These are phyloP conservation scores for Wallacemonas collosoma DNA, from an alignment of 208 protist genomes.

Conservation along the genomic window DNA sequence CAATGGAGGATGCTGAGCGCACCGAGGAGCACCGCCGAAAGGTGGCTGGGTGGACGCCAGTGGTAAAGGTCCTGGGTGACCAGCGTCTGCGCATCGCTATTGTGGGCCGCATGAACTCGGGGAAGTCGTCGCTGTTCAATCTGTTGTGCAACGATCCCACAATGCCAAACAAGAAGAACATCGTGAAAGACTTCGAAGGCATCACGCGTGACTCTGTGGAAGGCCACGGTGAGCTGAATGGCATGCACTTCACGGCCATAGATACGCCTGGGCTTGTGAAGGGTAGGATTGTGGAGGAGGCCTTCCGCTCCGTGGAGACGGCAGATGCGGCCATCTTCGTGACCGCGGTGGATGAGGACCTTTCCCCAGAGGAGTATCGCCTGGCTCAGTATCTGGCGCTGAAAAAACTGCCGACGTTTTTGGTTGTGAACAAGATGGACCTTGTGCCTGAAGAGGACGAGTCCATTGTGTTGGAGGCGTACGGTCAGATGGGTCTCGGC, in stretches of 20 bases:
- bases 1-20: constrained; percentile 52
- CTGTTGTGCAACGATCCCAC: constrained; percentile 73
- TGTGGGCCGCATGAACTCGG: constrained; percentile 89
- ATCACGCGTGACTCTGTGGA: constrained; percentile 91
- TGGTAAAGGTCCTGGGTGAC: constrained; percentile 81
- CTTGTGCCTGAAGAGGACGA: constrained; percentile 52
- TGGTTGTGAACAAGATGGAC: constrained; percentile 92
- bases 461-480: constrained; percentile 47
- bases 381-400: constrained; percentile 63
- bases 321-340: constrained; percentile 86
- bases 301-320: constrained; percentile 82
- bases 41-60: constrained; percentile 80
- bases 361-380: constrained; percentile 65
- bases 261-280: constrained; percentile 88
- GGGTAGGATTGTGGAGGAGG: constrained; percentile 81
- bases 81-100: constrained; percentile 86
- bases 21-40: constrained; percentile 74
- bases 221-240: constrained; percentile 59
- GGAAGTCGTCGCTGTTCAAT: constrained; percentile 92
- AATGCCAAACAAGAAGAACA: constrained; percentile 51
- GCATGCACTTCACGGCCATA: constrained; percentile 88
- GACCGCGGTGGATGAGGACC: constrained; percentile 62
- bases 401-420: constrained; percentile 72
- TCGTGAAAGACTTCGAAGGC: constrained; percentile 87
- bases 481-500: constrained; percentile 71